Conservation (phyloP, 345 rosid genomes). For the Corchorus capsularis region DNA sequence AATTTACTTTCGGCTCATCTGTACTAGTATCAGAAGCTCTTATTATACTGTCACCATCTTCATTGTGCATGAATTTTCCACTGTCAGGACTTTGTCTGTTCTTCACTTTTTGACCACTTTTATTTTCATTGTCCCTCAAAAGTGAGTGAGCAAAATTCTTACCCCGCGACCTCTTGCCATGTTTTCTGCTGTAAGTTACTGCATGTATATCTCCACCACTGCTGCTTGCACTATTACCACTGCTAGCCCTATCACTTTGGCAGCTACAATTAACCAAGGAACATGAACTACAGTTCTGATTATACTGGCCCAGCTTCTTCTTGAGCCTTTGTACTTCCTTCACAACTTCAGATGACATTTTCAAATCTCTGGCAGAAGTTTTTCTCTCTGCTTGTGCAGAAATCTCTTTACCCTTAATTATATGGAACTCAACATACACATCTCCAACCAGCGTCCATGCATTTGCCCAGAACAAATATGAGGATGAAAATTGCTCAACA, state of each 20-base stretch:
- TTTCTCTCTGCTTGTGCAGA: slow-evolving; percentile 41
- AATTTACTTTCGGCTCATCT: slow-evolving; percentile 21
- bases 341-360: slow-evolving; percentile 79
- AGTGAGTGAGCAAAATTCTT: slow-evolving; percentile 35
- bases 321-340: slow-evolving; percentile 87
- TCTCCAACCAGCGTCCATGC: slow-evolving; percentile 94
- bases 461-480: slow-evolving; percentile 84
- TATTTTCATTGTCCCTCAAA: slow-evolving; percentile 40
- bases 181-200: slow-evolving; percentile 56
- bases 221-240: slow-evolving; percentile 92
- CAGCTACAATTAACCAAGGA: slow-evolving; percentile 94
- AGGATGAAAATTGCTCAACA: slow-evolving; percentile 55
- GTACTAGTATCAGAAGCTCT: slow-evolving; percentile 17
- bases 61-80: slow-evolving; percentile 19
- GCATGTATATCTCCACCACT: slow-evolving; percentile 51
- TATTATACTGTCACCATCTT: slow-evolving; percentile 26
- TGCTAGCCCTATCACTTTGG: slow-evolving; percentile 88
- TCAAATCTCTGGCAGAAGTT: slow-evolving; percentile 50
- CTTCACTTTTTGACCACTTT: slow-evolving; percentile 32
- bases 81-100: slow-evolving; percentile 18
- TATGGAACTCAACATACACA: slow-evolving; percentile 75
- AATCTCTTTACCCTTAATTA: slow-evolving; percentile 56
- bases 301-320: slow-evolving; percentile 61
- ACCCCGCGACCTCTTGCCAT: slow-evolving; percentile 47
- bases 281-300: slow-evolving; percentile 74